These are phyloP conservation scores for Coemansia nantahalensis DNA, from an alignment of 192 early-diverging fungal genomes.

Conservation along the genomic window DNA sequence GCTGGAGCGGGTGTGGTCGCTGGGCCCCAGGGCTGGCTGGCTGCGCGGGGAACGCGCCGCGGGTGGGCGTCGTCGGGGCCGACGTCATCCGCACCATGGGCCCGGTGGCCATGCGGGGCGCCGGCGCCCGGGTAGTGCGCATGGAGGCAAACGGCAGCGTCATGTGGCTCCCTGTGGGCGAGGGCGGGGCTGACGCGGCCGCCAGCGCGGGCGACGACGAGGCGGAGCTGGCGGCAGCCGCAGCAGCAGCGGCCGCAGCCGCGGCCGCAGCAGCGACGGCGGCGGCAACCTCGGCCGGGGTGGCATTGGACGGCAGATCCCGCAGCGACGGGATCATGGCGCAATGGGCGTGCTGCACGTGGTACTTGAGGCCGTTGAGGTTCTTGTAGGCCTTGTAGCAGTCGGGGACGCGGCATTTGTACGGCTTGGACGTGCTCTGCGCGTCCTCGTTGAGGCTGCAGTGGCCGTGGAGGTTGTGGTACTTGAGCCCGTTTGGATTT, in stretches of 20 bases:
- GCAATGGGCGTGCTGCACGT: slow-evolving; percentile 86
- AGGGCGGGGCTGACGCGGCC: slow-evolving; percentile 12
- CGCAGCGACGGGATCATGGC: slow-evolving; percentile 51
- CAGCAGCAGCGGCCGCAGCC: slow-evolving; percentile 50
- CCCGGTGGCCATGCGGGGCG: not conserved
- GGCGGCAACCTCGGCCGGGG: slow-evolving; percentile 59
- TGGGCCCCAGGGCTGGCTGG: slow-evolving; percentile 1
- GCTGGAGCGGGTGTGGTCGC: not conserved
- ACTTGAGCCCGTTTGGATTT: slow-evolving; percentile 98
- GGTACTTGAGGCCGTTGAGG: slow-evolving; percentile 94
- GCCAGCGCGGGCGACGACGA: slow-evolving; percentile 17
- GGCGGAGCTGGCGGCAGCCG: slow-evolving; percentile 21
- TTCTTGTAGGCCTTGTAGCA: slow-evolving; percentile 98
- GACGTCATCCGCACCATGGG: slow-evolving; percentile 9
- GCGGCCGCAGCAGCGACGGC: slow-evolving; percentile 60
- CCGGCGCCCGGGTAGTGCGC: not conserved
- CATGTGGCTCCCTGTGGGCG: slow-evolving; percentile 10
- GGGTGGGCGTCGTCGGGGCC: slow-evolving; percentile 8
- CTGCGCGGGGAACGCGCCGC: not conserved
- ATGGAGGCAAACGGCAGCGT: not conserved
- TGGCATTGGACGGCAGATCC: slow-evolving; percentile 52
- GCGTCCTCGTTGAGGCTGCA: slow-evolving; percentile 63
- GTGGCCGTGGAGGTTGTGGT: slow-evolving; percentile 96
- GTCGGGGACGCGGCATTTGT: slow-evolving; percentile 71
- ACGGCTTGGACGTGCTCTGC: slow-evolving; percentile 62